These are phyloP conservation scores for Sporisorium scitamineum DNA, from an alignment of 1,284 basidiomycete genomes.

Conservation along the genomic window DNA sequence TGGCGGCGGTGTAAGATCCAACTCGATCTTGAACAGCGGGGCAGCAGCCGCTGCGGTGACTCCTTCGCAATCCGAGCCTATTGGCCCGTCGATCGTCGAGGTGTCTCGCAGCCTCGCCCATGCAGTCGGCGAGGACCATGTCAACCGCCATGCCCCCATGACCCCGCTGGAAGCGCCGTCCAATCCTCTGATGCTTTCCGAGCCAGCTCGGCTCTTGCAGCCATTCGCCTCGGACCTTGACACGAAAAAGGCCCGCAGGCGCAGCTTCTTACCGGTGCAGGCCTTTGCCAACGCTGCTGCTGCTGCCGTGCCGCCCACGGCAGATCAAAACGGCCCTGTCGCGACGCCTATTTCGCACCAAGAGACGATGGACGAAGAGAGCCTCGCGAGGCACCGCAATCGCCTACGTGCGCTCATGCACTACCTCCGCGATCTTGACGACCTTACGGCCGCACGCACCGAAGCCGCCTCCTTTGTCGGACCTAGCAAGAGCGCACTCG, in stretches of 20 bases:
- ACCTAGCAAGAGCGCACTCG: slow-evolving; percentile 34
- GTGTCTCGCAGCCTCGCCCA: slow-evolving; percentile 22
- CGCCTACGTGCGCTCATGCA: slow-evolving; percentile 90
- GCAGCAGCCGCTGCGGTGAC: slow-evolving; percentile 17
- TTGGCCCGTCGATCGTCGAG: slow-evolving; percentile 8
- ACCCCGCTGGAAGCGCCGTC: slow-evolving; percentile 23
- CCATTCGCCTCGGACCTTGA: slow-evolving; percentile 17
- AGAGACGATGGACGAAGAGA: slow-evolving; percentile 40
- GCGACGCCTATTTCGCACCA: not conserved
- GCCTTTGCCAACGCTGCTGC: slow-evolving; percentile 14
- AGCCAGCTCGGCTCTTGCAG: slow-evolving; percentile 10
- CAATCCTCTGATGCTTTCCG: slow-evolving; percentile 1
- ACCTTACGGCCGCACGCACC: slow-evolving; percentile 72
- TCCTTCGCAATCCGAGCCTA: slow-evolving; percentile 30
- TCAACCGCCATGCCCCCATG: slow-evolving; percentile 17
- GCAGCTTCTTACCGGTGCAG: slow-evolving; percentile 46
- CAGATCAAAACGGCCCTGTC: not conserved
- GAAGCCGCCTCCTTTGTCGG: slow-evolving; percentile 27
- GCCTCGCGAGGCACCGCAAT: slow-evolving; percentile 73
- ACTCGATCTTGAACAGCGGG: slow-evolving; percentile 15
- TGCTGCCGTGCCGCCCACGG: not conserved
- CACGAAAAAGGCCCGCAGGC: slow-evolving; percentile 34
- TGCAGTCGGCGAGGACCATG: slow-evolving; percentile 5
- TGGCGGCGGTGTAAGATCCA: slow-evolving; percentile 8
- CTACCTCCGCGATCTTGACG: slow-evolving; percentile 93